These are phyloP conservation scores for Malus hybrid DNA, from an alignment of 331 rosid genomes.

Conservation along the genomic window DNA sequence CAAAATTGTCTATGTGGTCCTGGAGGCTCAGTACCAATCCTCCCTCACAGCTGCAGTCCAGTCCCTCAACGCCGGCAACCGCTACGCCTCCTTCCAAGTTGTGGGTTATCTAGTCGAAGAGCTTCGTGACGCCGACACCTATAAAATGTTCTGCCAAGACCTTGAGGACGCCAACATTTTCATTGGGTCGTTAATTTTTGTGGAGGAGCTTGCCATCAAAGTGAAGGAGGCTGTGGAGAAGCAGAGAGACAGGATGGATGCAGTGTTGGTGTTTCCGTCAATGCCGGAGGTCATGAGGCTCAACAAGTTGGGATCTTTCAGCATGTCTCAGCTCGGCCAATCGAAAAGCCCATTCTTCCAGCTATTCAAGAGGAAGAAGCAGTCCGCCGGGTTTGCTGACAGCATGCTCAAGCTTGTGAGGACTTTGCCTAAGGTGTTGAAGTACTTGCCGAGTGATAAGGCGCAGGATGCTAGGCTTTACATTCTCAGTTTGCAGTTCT, in stretches of 20 bases:
- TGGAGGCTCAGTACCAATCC: conserved; percentile 96
- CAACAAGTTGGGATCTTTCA: conserved; percentile 80
- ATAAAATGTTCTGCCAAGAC: conserved; percentile 60
- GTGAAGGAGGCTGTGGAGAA: conserved; percentile 81
- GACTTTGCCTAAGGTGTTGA: conserved; percentile 86
- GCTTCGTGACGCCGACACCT: conserved; percentile 57
- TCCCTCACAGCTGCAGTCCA: conserved; percentile 74
- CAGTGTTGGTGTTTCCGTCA: conserved; percentile 93
- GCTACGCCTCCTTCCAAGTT: conserved; percentile 59
- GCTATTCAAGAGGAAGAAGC: conserved; percentile 77
- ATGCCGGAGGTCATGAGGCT: conserved; percentile 99
- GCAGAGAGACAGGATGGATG: conserved; percentile 81
- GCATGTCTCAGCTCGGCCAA: conserved; percentile 90
- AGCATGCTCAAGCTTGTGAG: conserved; percentile 94
- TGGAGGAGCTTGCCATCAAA: conserved; percentile 87
- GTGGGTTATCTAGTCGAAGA: conserved; percentile 94
- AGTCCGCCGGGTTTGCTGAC: conserved; percentile 84
- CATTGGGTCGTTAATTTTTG: conserved; percentile 87
- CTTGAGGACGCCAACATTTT: conserved; percentile 78
- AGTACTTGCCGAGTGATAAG: conserved; percentile 90
- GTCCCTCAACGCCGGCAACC: conserved; percentile 42
- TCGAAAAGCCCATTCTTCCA: conserved; percentile 85
- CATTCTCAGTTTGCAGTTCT: conserved; percentile 80
- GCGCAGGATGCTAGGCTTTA: conserved; percentile 95
- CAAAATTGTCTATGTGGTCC: conserved; percentile 75